Base-by-base conservation (phyloP, 1,284 basidiomycete genomes). In the Lentinula novae-zelandiae region DNA sequence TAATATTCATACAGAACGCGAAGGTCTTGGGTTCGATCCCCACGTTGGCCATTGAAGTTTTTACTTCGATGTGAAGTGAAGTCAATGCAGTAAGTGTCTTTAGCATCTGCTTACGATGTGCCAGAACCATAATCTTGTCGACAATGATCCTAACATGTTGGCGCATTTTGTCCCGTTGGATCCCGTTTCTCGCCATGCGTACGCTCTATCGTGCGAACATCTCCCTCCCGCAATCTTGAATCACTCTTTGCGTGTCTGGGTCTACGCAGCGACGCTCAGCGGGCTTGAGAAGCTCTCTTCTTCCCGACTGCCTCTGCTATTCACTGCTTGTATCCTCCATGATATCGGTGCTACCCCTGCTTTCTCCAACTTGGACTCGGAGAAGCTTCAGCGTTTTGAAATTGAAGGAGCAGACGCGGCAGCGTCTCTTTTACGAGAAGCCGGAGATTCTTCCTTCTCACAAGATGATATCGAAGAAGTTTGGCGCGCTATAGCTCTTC, bases 361-460 rank as follows among this genome's bases (percentile, higher is more conserved):
- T 8, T 53, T 27, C 13, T n/a, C 53, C 17, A 17, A 54, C 15
- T 5, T 54, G 17, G 53, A 54, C 22, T 54, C 53, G 22, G 31
- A 42, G 5, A 33, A 34, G n/a, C 49, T 31, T 12, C 51, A 53
- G 34, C 58, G 58, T 10, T 60, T 60, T 13, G 58, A 60, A 34
- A 53, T 60, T 40, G 58, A 60, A 17, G 58, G 58, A 5, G 58
- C 50, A 31, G 58, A 60, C 20, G 50, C 49, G 12, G 58, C 58
- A 22, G 49, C 17, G 6, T 38, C 34, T n/a, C 51, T 33, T 12
- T 44, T 53, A 12, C 38, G 31, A 31, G 38, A 15, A 27, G 39
- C 17, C 2, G 13, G 6, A 31, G 58, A 60, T 44, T 10, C 36
- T 12, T 54, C 39, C 38, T 15, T 54, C 22, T 39, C 53, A 8